Evolutionary conservation across 2,329 filamentous ascomycete species (phyloP).

Genomic region (Thielaviopsis musarum): DNA sequence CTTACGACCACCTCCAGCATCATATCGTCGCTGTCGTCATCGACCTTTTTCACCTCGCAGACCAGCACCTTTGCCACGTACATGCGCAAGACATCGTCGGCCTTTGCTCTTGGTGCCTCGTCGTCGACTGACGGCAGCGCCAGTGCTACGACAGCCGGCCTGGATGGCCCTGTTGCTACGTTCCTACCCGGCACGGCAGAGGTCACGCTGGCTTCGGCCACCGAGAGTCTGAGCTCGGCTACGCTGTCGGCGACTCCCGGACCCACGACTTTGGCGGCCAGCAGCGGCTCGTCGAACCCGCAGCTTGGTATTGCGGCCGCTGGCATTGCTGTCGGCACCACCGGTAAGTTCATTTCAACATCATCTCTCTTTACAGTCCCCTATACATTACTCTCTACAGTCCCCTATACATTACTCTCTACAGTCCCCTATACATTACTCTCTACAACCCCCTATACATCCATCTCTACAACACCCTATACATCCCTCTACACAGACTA

Average conservation of each 20-base stretch:
- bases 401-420: no score
- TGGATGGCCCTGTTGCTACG: neutral
- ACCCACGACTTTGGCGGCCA: neutral
- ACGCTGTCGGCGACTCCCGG: neutral
- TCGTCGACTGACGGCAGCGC: no score
- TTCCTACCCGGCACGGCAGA: neutral
- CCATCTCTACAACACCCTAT: no score
- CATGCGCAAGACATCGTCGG: neutral
- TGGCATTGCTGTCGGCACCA: slow-evolving; percentile 10
- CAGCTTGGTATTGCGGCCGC: slow-evolving; percentile 1
- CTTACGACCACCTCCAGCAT: neutral
- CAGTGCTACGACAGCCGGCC: neutral
- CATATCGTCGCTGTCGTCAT: neutral
- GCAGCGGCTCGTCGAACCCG: neutral
- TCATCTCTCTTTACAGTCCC: no score
- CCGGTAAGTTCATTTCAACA: slow-evolving; percentile 11
- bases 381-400: no score
- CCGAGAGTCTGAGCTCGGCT: neutral
- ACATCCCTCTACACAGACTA: no score
- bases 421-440: no score
- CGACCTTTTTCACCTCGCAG: neutral
- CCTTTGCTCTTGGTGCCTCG: no score
- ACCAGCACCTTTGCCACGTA: neutral
- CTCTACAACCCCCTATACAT: no score
- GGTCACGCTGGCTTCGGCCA: neutral